A percentile compares a stretch with the other conserved stretches of the same genome.
These are phyloP conservation scores for Metarhizium guizhouense DNA, from an alignment of 2,329 filamentous ascomycete genomes.

Conservation along the genomic window DNA sequence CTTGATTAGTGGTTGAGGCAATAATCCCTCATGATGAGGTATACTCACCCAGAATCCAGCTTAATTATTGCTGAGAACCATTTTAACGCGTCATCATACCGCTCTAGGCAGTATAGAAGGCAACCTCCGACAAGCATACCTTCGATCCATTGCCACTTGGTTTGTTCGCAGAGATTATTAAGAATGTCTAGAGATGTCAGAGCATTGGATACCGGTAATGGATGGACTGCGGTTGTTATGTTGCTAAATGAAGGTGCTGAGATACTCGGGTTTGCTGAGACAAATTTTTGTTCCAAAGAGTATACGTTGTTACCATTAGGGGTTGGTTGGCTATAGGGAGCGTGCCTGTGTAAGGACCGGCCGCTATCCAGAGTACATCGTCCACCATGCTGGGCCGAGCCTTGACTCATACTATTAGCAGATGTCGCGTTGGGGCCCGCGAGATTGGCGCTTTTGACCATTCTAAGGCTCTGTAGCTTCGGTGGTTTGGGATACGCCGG, in stretches of 20 bases:
- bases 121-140: slow-evolving; percentile 89
- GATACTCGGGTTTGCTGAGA: neutral
- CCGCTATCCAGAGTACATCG: slow-evolving; percentile 3
- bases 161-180: slow-evolving; percentile 66
- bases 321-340: neutral
- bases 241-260: slow-evolving; percentile 5
- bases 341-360: neutral
- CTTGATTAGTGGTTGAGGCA: slow-evolving; percentile 11
- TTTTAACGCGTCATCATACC: slow-evolving; percentile 67
- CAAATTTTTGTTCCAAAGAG: neutral
- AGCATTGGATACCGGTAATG: slow-evolving; percentile 44
- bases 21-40: slow-evolving; percentile 19
- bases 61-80: slow-evolving; percentile 61
- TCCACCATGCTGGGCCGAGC: neutral
- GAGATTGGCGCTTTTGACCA: neutral
- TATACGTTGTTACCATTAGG: neutral
- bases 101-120: slow-evolving; percentile 79
- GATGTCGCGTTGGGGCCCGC: neutral
- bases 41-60: slow-evolving; percentile 45
- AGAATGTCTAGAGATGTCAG: slow-evolving; percentile 62
- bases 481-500: slow-evolving; percentile 47
- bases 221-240: slow-evolving; percentile 5
- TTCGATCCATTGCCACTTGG: slow-evolving; percentile 81
- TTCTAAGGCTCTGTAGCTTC: slow-evolving; percentile 16
- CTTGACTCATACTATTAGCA: neutral